Conservation (phyloP, 768 basidiomycete species). For the Mycena latifolia region DNA sequence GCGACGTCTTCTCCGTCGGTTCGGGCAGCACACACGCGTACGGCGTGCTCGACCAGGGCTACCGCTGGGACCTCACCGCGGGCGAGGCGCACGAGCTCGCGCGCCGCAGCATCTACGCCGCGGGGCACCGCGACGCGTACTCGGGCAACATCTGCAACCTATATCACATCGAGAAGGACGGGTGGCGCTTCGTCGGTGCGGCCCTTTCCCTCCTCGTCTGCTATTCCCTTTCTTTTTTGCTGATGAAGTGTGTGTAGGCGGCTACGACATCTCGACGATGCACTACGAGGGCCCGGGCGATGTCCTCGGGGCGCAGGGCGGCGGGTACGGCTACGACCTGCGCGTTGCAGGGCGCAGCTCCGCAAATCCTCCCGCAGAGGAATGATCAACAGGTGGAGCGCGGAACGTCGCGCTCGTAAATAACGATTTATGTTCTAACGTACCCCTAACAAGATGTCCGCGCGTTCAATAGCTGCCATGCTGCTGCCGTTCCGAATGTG, state of each 20-base stretch:
- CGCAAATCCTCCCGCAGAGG: constrained; percentile 64
- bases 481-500: too few species aligned
- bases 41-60: constrained; percentile 96
- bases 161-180: constrained; percentile 94
- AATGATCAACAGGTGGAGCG: too few species aligned
- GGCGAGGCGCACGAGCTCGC: constrained; percentile 97
- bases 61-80: constrained; percentile 91
- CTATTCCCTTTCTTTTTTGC: constrained; percentile 34
- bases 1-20: constrained; percentile 98
- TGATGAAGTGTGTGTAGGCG: constrained; percentile 70
- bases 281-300: constrained; percentile 91
- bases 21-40: constrained; percentile 99
- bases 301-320: constrained; percentile 69
- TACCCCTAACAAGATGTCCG: too few species aligned
- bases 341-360: constrained; percentile 72
- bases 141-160: constrained; percentile 97
- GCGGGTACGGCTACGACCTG: constrained; percentile 85
- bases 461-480: too few species aligned
- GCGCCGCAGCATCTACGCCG: constrained; percentile 94
- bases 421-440: too few species aligned
- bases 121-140: constrained; percentile 96
- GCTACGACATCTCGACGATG: constrained; percentile 91
- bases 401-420: too few species aligned
- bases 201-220: too few species aligned
- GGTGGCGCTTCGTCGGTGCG: constrained; percentile 96